Percentiles rank a stretch among this genome's conserved stretches.
Evolutionary conservation across 2,329 filamentous ascomycete species (phyloP).

Genomic region (Ciborinia camelliae): DNA sequence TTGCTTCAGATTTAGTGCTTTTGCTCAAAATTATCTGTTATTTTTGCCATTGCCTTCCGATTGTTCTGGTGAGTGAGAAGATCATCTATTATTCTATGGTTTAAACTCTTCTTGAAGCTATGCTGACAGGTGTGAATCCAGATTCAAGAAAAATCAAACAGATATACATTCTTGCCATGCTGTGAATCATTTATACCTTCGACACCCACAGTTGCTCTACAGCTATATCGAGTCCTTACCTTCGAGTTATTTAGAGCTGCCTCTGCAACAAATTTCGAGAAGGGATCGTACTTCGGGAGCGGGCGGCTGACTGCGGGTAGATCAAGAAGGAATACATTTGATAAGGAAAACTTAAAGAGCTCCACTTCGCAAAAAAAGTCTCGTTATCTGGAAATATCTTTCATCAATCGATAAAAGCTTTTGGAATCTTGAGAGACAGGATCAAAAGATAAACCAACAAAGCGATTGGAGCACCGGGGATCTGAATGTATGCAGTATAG

Average conservation of each 20-base stretch:
- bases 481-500: conserved; percentile 18
- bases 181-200: conserved; percentile 23
- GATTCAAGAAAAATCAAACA: conserved; percentile 10
- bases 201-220: conserved; percentile 19
- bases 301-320: conserved; percentile 6
- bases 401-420: not conserved
- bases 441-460: not conserved
- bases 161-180: conserved; percentile 25
- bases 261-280: not conserved
- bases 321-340: conserved; percentile 16
- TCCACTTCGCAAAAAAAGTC: conserved; percentile 18
- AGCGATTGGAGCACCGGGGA: not conserved
- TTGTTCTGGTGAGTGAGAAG: not conserved
- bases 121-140: conserved; percentile 16
- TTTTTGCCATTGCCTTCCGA: not conserved
- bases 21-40: not conserved
- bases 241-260: conserved; percentile 9
- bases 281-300: not conserved
- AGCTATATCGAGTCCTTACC: conserved; percentile 14
- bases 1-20: not conserved
- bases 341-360: conserved; percentile 15
- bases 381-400: conserved; percentile 7
- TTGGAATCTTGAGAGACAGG: not conserved
- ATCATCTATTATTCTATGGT: not conserved
- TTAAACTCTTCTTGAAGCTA: not conserved